Conservation (phyloP, 345 rosid genomes). For the Gossypium rotundifolium region DNA sequence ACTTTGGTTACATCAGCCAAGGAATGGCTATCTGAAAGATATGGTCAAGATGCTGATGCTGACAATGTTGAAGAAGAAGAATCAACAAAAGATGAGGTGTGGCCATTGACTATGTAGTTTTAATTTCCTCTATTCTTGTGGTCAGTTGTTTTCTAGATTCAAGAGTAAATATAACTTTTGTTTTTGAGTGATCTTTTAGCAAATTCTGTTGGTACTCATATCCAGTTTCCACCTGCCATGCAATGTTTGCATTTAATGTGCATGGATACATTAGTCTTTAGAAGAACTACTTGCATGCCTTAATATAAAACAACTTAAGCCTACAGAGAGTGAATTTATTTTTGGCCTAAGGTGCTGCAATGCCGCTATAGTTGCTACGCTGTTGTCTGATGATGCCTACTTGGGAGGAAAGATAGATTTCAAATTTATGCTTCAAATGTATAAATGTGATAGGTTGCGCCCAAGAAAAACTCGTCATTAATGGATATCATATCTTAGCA, state of each 20-base stretch:
- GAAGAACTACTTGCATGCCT: background rate
- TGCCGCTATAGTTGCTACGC: background rate
- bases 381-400: background rate
- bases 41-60: conserved; percentile 31
- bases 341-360: background rate
- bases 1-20: conserved; percentile 82
- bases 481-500: background rate
- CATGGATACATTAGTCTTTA: background rate
- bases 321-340: background rate
- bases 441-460: background rate
- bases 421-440: background rate
- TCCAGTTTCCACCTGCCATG: background rate
- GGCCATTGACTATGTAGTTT: background rate
- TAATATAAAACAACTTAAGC: background rate
- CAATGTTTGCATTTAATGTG: background rate
- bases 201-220: background rate
- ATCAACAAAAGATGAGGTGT: background rate
- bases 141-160: background rate
- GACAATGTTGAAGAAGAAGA: background rate
- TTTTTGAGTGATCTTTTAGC: background rate
- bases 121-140: background rate
- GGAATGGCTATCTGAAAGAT: conserved; percentile 86
- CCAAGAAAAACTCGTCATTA: background rate
- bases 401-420: background rate
- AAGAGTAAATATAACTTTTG: background rate